phyloP scores from a whole-genome alignment of 192 early-diverging fungal species.

The Lobosporangium transversale region DNA sequence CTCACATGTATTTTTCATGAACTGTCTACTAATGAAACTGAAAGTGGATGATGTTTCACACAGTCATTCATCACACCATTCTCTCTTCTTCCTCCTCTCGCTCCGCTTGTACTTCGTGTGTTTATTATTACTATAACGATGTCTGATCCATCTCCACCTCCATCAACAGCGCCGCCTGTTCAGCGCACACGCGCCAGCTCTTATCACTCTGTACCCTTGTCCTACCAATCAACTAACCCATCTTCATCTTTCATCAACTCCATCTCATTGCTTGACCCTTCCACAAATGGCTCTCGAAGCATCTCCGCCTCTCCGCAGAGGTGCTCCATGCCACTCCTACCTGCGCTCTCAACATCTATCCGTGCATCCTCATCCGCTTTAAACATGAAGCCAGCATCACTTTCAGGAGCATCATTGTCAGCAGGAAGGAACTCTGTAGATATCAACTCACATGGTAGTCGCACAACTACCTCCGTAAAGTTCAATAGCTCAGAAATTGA shows the following conservation, averaged over 20 bases:
- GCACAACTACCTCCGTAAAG: conserved; percentile 4
- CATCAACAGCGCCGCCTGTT: neutral
- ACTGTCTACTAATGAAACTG: neutral
- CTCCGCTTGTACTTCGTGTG: too few species aligned
- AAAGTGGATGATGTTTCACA: neutral
- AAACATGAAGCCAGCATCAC: neutral
- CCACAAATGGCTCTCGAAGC: too few species aligned
- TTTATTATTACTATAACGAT: neutral
- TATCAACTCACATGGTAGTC: too few species aligned
- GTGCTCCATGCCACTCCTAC: too few species aligned
- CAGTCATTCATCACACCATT: neutral
- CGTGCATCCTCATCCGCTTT: neutral
- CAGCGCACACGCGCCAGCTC: conserved; percentile 4
- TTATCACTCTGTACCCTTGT: conserved; percentile 39
- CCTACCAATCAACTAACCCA: too few species aligned
- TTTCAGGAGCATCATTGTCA: neutral
- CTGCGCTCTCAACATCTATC: too few species aligned
- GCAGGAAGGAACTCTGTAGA: neutral
- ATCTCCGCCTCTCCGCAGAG: too few species aligned
- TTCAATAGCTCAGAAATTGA: conserved; percentile 46
- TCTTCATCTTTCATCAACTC: too few species aligned
- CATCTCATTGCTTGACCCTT: too few species aligned
- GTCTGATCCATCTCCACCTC: neutral
- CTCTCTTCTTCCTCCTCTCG: neutral
- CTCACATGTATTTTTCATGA: too few species aligned